Conservation (phyloP, 177 flowering plant genomes). For the Tripterygium wilfordii region DNA sequence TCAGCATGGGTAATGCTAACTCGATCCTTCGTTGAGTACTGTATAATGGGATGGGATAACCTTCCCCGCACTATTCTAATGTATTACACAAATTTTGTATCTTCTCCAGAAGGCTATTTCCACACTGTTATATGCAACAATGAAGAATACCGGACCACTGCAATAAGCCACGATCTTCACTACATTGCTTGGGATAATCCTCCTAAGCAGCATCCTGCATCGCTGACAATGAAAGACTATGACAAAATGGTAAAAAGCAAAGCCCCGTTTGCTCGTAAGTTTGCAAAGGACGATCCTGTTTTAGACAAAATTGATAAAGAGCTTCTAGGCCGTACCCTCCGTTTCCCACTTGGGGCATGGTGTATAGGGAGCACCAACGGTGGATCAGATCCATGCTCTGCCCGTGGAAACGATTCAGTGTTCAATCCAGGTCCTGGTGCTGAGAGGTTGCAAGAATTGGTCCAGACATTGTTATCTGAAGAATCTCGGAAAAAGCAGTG, state of each 20-base stretch:
- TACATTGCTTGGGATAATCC: constrained; percentile 99
- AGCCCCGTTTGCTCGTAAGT: constrained; percentile 95
- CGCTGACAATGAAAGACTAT: constrained; percentile 64
- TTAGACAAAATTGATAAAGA: constrained; percentile 87
- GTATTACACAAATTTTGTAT: constrained; percentile 90
- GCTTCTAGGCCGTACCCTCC: constrained; percentile 49
- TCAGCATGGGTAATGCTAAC: constrained; percentile 92
- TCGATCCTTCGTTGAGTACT: constrained; percentile 78
- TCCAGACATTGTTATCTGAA: constrained; percentile 48
- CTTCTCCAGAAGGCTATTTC: constrained; percentile 97
- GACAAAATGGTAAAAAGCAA: constrained; percentile 79
- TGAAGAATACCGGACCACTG: constrained; percentile 60
- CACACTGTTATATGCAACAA: constrained; percentile 94
- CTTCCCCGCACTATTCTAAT: constrained; percentile 82
- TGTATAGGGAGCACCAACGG: constrained; percentile 59
- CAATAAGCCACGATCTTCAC: constrained; percentile 90
- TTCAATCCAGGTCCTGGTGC: constrained; percentile 83
- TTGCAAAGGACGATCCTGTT: constrained; percentile 75
- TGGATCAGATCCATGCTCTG: constrained; percentile 70
- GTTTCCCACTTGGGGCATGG: constrained; percentile 91
- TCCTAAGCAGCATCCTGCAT: constrained; percentile 90
- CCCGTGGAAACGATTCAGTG: constrained; percentile 56
- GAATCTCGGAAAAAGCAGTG: constrained; percentile 52
- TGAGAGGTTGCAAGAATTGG: constrained; percentile 45
- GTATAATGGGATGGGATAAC: constrained; percentile 97